Evolutionary conservation across 192 early-diverging fungal species (phyloP), one percentile per base, ranked within the genome.

Genomic region (Coemansia sp.): DNA sequence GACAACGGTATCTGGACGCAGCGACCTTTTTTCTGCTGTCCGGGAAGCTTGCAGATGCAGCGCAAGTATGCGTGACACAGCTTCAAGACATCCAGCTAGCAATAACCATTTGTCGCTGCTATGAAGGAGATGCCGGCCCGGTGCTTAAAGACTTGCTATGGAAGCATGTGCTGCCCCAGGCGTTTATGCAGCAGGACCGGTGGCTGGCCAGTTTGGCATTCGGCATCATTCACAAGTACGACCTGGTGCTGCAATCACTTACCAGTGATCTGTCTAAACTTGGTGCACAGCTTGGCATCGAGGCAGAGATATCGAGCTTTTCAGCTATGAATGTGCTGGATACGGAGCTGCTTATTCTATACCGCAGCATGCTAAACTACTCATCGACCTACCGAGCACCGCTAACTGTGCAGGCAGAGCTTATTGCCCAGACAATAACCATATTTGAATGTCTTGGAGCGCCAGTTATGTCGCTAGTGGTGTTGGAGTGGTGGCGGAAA

Each of bases 1-100:
- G 91, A 58, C 94, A 97, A 55, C 81, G 95, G 42, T 98, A 90
- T 60, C 84, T 90, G 38, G 92, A 96, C 64, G 93, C 96, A 0
- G 96, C 90, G 0, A 85, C 94, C 0, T 99, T 99, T 64, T 99
- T 99, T 61, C 60, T 99, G 58, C 81, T 99, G 4, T 93, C 84
- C 1, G 90, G 89, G 42, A 85, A 85, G 26, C 64, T 96, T n/a
- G 76, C 80, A 31, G 97, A 99, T 76, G 94, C 96, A 3, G 88
- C 90, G 3, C 91, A 85, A 64, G 89, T 99, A 7, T 96, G 95
- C 40, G 56, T 97, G 21, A 92, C 91, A 45, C 85, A 99, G 53
- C 68, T 98, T 11, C 84, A 91, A 16, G 97, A 99, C 62, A 73
- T 87, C 20, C 93, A 96, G 79, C 64, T 99, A 15, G 97, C 96